Conservation (phyloP, 2,329 filamentous ascomycete species). For the Apiospora kogelbergensis region DNA sequence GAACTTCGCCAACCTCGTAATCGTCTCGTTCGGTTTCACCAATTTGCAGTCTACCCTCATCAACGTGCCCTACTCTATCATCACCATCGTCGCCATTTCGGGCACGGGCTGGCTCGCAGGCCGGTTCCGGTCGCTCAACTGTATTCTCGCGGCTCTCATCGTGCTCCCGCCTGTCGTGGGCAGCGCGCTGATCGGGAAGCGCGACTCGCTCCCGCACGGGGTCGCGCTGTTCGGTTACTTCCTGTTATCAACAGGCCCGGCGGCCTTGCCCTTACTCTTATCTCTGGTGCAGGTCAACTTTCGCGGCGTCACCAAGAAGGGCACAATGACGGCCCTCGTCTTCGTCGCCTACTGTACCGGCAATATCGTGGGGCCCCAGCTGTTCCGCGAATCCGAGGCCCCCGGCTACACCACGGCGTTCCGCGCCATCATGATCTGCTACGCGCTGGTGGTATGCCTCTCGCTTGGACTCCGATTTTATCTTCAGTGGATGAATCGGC, state of each 20-base stretch:
- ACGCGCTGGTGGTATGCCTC: constrained; percentile 47
- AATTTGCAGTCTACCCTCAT: constrained; percentile 54
- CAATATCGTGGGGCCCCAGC: constrained; percentile 56
- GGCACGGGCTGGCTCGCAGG: constrained; percentile 52
- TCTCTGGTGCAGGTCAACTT: constrained; percentile 57
- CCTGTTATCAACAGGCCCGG: constrained; percentile 52
- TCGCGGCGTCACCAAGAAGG: constrained; percentile 59
- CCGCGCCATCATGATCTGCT: constrained; percentile 55
- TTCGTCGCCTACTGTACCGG: constrained; percentile 57
- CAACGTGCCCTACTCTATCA: constrained; percentile 58
- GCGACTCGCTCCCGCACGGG: constrained; percentile 38
- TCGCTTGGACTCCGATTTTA: constrained; percentile 46
- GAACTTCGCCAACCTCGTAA: constrained; percentile 58
- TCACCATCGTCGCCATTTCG: constrained; percentile 48
- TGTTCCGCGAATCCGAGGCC: constrained; percentile 50
- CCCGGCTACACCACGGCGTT: constrained; percentile 56
- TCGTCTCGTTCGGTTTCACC: constrained; percentile 56
- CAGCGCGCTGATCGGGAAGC: constrained; percentile 52
- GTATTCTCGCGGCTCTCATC: constrained; percentile 49
- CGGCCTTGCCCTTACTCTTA: constrained; percentile 54
- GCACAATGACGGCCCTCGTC: constrained; percentile 56
- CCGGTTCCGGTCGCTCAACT: constrained; percentile 50
- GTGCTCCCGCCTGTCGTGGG: constrained; percentile 53
- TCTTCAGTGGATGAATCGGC: constrained; percentile 44
- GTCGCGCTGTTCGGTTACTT: constrained; percentile 59